These are phyloP conservation scores for Aspergillus versicolor DNA, from an alignment of 2,329 filamentous ascomycete genomes.

Conservation along the genomic window DNA sequence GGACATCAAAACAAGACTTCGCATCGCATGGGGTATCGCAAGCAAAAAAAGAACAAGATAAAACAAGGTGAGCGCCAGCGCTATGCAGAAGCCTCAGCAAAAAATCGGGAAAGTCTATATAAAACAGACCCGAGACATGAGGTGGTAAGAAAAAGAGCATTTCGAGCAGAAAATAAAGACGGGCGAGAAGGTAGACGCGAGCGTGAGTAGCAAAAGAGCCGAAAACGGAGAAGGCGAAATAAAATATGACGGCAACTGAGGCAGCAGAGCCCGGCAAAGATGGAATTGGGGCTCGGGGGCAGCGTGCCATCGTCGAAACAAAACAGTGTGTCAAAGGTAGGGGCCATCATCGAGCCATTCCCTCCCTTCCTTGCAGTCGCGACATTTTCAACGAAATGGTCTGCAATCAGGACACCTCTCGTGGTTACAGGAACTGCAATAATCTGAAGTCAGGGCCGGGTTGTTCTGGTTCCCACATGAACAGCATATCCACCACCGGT, in stretches of 20 bases:
- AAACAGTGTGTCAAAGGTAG: background rate
- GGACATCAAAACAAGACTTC: background rate
- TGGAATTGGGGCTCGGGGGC: background rate
- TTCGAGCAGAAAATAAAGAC: background rate
- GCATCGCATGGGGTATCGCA: too few relatives aligned
- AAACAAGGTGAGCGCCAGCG: background rate
- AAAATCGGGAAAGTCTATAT: background rate
- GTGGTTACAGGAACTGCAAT: slow-evolving; percentile 23
- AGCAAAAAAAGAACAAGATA: background rate
- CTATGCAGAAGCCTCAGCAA: background rate
- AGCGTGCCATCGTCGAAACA: background rate
- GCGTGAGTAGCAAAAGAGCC: background rate
- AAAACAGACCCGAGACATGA: background rate
- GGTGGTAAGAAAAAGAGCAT: background rate
- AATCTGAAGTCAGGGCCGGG: slow-evolving; percentile 15
- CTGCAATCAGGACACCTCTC: background rate
- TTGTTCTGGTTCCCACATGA: slow-evolving; percentile 19
- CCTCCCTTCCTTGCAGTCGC: too few relatives aligned
- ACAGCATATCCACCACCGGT: slow-evolving; percentile 27
- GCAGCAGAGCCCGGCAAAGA: background rate
- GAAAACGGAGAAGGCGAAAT: background rate
- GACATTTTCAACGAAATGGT: too few relatives aligned
- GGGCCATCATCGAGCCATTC: background rate
- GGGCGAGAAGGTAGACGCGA: background rate
- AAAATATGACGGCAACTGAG: background rate